phyloP scores from a whole-genome alignment of 140 eudicot genomes.

The Erigeron philadelphicus region DNA sequence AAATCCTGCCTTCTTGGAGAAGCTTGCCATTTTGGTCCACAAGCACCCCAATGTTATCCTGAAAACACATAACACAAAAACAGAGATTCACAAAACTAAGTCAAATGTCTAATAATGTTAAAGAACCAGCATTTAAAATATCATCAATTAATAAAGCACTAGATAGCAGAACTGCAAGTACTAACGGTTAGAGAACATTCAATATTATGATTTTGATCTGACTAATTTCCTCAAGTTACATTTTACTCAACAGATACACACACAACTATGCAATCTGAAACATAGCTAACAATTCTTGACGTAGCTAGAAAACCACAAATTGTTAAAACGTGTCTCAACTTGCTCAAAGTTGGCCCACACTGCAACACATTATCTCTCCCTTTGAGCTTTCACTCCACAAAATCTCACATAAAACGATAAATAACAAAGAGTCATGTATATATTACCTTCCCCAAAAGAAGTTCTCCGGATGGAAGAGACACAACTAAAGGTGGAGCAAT shows the following conservation, averaged over 20 bases:
- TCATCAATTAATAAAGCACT: background rate
- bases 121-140: background rate
- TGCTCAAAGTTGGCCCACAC: background rate
- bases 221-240: background rate
- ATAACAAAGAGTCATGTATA: conserved; percentile 1
- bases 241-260: no score
- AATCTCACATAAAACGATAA: background rate
- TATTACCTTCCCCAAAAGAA: conserved; percentile 89
- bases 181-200: no score
- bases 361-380: conserved; percentile 2
- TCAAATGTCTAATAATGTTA: background rate
- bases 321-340: conserved; percentile 2
- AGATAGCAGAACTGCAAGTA: background rate
- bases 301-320: background rate
- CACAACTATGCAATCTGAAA: no score
- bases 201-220: background rate
- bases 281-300: background rate
- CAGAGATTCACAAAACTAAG: background rate
- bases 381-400: background rate
- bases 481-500: conserved; percentile 91
- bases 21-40: conserved; percentile 97
- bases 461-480: conserved; percentile 93
- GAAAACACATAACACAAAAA: conserved; percentile 19
- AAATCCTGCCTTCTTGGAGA: conserved; percentile 88
- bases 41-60: conserved; percentile 96